phyloP scores from a whole-genome alignment of 106 monocot species.

The Narthecium ossifragum region DNA sequence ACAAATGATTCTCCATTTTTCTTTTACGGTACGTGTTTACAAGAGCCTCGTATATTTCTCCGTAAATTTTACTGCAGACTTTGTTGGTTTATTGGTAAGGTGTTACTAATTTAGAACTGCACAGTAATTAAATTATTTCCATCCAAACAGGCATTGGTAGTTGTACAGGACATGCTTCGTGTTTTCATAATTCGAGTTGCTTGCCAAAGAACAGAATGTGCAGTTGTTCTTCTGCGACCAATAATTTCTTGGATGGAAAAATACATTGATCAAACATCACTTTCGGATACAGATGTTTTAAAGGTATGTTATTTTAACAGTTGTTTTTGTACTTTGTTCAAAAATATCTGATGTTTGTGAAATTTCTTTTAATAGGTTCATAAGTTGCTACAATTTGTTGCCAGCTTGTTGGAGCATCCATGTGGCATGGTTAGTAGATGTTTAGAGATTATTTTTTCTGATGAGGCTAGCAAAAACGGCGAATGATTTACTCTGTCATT shows the following conservation, averaged over 20 bases:
- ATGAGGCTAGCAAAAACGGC: background rate
- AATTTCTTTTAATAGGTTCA: conserved; percentile 48
- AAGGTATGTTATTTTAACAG: conserved; percentile 35
- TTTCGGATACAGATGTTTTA: conserved; percentile 54
- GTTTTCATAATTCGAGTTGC: conserved; percentile 81
- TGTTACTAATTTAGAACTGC: background rate
- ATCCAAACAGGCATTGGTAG: conserved; percentile 57
- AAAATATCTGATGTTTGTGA: background rate
- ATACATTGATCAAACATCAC: conserved; percentile 32
- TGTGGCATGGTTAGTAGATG: conserved; percentile 42
- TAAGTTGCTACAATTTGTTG: conserved; percentile 75
- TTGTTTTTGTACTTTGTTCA: background rate
- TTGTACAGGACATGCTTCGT: conserved; percentile 89
- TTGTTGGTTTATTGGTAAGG: background rate
- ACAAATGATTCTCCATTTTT: conserved; percentile 62
- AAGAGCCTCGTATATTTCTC: background rate
- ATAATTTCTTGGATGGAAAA: conserved; percentile 60
- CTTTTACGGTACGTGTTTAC: conserved; percentile 56
- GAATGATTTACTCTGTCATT: conserved; percentile 9
- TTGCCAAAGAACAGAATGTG: conserved; percentile 66
- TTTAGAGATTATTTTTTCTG: background rate
- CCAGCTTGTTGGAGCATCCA: conserved; percentile 79
- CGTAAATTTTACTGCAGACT: background rate
- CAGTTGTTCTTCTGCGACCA: conserved; percentile 62
- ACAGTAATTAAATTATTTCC: no score